Evolutionary conservation across 2,329 filamentous ascomycete genomes (phyloP), one percentile per base, ranked within the genome.

Genomic region (Paraphaeosphaeria minitans): DNA sequence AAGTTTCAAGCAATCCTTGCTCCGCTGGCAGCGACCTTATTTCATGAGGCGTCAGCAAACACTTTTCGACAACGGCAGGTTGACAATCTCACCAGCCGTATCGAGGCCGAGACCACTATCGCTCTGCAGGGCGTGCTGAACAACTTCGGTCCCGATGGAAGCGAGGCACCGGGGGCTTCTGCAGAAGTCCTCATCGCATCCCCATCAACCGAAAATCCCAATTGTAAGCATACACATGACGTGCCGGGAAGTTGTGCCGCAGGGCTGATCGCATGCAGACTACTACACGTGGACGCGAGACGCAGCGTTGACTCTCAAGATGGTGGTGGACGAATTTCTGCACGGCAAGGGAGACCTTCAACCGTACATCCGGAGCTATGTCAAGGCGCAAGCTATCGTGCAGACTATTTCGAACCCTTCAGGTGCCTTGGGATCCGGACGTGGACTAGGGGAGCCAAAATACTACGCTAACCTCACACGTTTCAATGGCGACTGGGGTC

Each of bases 241-340:
- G 27, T 31, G 22, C 8, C 24, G 8, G 16, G 13, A 22, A 5
- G 4, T 41, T 13, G 37, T 41, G 14, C 39, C 14, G n/a, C 22
- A n/a, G n/a, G 14, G 45, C 57, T 65, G 37, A 65, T 33, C 1
- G 3, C 21, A 13, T 27, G 21, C 64, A 91, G 89, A 93, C 75
- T 92, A 84, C 70, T 93, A 87, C 70, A 91, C 89, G 1, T 93
- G 90, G 90, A 91, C 87, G 1, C 81, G 90, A 69, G 90, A 93
- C 73, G 84, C 88, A n/a, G 88, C 87, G 27, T 80, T 93, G 45
- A 86, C 87, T 2, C 84, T 89, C 77, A 91, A 91, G 77, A 79
- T 80, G 46, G 75, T 93, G 24, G 80, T 89, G 14, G 90, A 93
- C 66, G 80, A 85, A 37, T 64, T 68, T 19, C 87, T 91, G 68